Conservation (phyloP, 2,329 filamentous ascomycete species). For the Sporothrix brasiliensis region DNA sequence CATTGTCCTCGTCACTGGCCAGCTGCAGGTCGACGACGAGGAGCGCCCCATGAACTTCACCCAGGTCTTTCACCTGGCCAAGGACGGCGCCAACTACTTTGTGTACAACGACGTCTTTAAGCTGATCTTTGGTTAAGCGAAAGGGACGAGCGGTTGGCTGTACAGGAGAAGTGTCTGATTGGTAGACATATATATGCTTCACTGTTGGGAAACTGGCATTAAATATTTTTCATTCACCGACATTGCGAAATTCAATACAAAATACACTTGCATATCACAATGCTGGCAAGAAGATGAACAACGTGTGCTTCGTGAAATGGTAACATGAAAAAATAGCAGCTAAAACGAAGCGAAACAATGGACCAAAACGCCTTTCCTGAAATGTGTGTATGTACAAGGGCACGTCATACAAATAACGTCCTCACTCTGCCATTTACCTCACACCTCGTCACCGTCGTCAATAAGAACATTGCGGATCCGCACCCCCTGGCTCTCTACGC, state of each 20-base stretch:
- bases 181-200: not conserved
- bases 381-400: constrained; percentile 16
- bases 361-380: not conserved
- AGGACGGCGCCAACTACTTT: constrained; percentile 71
- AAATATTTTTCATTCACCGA: not conserved
- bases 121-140: constrained; percentile 68
- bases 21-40: constrained; percentile 83
- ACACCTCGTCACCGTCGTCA: constrained; percentile 42
- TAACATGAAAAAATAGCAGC: not conserved
- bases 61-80: constrained; percentile 83
- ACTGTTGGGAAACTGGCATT: not conserved
- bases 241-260: constrained; percentile 20
- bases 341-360: not conserved
- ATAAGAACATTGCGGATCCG: constrained; percentile 79
- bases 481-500: constrained; percentile 78
- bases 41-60: constrained; percentile 87
- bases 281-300: not conserved
- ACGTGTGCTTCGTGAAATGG: not conserved
- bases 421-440: not conserved
- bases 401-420: not conserved
- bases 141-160: no score
- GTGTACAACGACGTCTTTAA: constrained; percentile 96
- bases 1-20: constrained; percentile 85
- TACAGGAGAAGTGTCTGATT: not conserved
- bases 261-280: not conserved